Evolutionary conservation across 2,329 filamentous ascomycete species (phyloP).

Genomic region (Juglanconis juglandina): DNA sequence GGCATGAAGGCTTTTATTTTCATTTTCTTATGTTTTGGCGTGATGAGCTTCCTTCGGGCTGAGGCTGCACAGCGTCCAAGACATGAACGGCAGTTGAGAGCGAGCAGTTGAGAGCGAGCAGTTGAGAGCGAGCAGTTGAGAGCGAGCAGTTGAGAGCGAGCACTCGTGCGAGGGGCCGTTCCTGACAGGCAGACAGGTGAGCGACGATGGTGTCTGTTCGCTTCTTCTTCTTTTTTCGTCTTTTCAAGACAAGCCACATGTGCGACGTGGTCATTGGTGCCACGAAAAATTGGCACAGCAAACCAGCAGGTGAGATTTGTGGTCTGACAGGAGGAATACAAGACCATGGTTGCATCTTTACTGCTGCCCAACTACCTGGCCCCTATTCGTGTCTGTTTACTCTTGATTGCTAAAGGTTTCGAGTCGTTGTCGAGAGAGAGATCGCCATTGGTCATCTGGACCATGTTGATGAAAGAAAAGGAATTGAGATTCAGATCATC

Average conservation of each 20-base stretch:
- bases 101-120: too few relatives aligned
- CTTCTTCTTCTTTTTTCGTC: not conserved
- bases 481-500: not conserved
- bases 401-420: not conserved
- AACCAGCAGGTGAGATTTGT: slow-evolving; percentile 8
- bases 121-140: too few relatives aligned
- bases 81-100: too few relatives aligned
- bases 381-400: not conserved
- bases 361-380: not conserved
- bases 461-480: not conserved
- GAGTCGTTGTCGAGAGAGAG: not conserved
- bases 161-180: not conserved
- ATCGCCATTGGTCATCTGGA: not conserved
- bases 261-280: slow-evolving; percentile 4
- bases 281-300: not conserved
- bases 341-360: slow-evolving; percentile 1
- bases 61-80: not conserved
- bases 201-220: not conserved
- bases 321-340: slow-evolving; percentile 7
- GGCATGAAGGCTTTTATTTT: not conserved
- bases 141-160: not conserved
- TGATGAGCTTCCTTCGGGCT: not conserved
- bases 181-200: not conserved
- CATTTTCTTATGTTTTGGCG: not conserved
- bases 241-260: slow-evolving; percentile 3